Evolutionary conservation across 2,329 filamentous ascomycete genomes (phyloP), one percentile per base, ranked within the genome.

Genomic region (Aspergillus bombycis): DNA sequence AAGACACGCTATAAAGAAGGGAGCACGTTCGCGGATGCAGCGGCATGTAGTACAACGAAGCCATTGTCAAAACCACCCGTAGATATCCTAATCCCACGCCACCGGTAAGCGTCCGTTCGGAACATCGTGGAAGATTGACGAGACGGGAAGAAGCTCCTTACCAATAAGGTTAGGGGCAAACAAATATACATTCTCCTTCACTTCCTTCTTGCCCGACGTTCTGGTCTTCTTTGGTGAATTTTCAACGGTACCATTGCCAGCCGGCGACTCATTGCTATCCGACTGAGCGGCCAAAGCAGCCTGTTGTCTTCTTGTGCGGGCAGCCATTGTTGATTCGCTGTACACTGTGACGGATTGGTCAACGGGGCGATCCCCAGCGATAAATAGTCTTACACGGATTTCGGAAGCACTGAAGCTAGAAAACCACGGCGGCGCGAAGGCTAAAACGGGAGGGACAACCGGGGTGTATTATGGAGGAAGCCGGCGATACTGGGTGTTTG

Each of bases 41-140:
- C 58, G 95, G 94, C 95, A 99, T 99, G 84, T 97, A 99, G 83
- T 98, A 97, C 69, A 99, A 89, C 32, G 95, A 97, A 55, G 91
- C 92, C 73, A 97, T 83, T 71, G 94, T 93, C 69, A 94, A 86
- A 67, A 94, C 81, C 74, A 95, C 90, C 72, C 92, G 89, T 62
- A 82, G 85, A 79, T 94, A 94, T 70, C 91, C 91, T 93, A 68
- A 58, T 56, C 43, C 45, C 46, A 7, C 26, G 28, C 43, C n/a
- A 43, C 14, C 4, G 28, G 55, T 34, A n/a, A 43, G 43, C 36
- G 26, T 45, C 53, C 23, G 28, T 16, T 48, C 23, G 8, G 28
- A 41, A 14, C 52, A 21, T 55, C 32, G 19, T 32, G 8, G 21
- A 41, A 14, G 19, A 14, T 38, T 21, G 21, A 43, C 34, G 11